A percentile compares a stretch with the other conserved stretches of the same genome.
phyloP scores from a whole-genome alignment of 495 filamentous ascomycete genomes.

The Aspergillus coremiiformis region DNA sequence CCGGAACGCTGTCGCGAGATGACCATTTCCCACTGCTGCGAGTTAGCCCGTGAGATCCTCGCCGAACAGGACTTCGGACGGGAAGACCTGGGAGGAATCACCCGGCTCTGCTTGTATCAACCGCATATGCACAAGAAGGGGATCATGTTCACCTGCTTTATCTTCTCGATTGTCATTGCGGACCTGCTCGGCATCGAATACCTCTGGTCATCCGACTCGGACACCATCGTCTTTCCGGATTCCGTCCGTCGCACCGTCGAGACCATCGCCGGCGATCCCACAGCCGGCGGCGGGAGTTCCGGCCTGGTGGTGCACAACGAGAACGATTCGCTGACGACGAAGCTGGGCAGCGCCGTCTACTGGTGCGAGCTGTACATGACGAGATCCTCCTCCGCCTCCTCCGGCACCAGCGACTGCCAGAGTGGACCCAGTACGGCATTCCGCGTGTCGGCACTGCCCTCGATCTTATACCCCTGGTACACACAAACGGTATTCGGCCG shows the following conservation, averaged over 20 bases:
- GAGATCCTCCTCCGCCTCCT: conserved; percentile 16
- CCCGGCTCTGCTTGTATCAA: conserved; percentile 23
- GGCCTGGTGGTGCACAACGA: conserved; percentile 27
- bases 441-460: conserved; percentile 21
- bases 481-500: conserved; percentile 24
- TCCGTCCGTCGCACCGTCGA: conserved; percentile 24
- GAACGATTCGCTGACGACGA: conserved; percentile 18
- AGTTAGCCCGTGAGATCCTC: conserved; percentile 19
- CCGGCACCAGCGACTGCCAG: conserved; percentile 28
- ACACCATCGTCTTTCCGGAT: conserved; percentile 23
- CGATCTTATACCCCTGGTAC: conserved; percentile 25
- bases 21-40: conserved; percentile 22
- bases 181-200: conserved; percentile 26
- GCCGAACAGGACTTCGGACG: conserved; percentile 15
- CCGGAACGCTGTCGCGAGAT: conserved; percentile 12
- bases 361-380: conserved; percentile 29
- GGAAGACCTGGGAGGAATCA: conserved; percentile 11
- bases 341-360: conserved; percentile 26
- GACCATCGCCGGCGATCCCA: conserved; percentile 22
- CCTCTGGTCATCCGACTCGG: conserved; percentile 30
- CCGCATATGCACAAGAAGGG: conserved; percentile 29
- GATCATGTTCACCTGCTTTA: conserved; percentile 31
- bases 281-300: conserved; percentile 24
- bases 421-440: conserved; percentile 27
- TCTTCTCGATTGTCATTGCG: conserved; percentile 25